A percentile compares a stretch with the other conserved stretches of the same genome.
Evolutionary conservation across 2,329 filamentous ascomycete species (phyloP).

Genomic region (Scortechinia acanthostroma): DNA sequence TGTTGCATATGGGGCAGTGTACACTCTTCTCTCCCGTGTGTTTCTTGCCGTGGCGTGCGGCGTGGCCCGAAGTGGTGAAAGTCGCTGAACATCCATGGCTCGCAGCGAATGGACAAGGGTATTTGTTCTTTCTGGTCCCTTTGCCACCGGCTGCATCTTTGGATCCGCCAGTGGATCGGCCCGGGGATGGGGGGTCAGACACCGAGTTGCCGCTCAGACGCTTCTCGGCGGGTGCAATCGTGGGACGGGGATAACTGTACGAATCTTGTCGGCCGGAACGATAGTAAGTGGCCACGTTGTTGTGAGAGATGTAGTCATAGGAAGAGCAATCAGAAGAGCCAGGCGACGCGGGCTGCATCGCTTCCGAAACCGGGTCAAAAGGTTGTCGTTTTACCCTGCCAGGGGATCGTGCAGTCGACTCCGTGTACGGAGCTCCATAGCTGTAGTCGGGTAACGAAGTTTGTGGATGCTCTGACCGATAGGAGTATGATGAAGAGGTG

Average conservation of each 20-base stretch:
- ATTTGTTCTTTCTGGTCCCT: slow-evolving; percentile 48
- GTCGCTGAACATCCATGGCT: slow-evolving; percentile 50
- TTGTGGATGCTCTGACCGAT: not conserved
- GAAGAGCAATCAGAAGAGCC: not conserved
- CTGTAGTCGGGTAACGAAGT: not conserved
- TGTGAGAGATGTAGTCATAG: not conserved
- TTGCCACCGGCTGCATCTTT: slow-evolving; percentile 7
- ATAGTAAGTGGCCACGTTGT: no score
- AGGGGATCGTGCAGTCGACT: not conserved
- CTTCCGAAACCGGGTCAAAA: no score
- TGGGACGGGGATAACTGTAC: not conserved
- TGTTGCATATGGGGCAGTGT: slow-evolving; percentile 61
- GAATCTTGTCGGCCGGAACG: no score
- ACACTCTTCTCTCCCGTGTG: slow-evolving; percentile 64
- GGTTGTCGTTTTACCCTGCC: no score
- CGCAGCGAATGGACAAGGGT: slow-evolving; percentile 55
- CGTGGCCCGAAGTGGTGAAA: slow-evolving; percentile 62
- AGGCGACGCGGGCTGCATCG: not conserved
- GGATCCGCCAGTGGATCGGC: not conserved
- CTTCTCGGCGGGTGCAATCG: not conserved
- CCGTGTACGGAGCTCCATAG: not conserved
- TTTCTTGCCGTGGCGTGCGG: slow-evolving; percentile 62
- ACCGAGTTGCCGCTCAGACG: no score
- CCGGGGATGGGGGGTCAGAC: no score
- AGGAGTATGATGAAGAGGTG: not conserved